A percentile compares a stretch with the other conserved stretches of the same genome.
These are phyloP conservation scores for Lasiodiplodia gonubiensis DNA, from an alignment of 2,329 filamentous ascomycete species.

Conservation along the genomic window DNA sequence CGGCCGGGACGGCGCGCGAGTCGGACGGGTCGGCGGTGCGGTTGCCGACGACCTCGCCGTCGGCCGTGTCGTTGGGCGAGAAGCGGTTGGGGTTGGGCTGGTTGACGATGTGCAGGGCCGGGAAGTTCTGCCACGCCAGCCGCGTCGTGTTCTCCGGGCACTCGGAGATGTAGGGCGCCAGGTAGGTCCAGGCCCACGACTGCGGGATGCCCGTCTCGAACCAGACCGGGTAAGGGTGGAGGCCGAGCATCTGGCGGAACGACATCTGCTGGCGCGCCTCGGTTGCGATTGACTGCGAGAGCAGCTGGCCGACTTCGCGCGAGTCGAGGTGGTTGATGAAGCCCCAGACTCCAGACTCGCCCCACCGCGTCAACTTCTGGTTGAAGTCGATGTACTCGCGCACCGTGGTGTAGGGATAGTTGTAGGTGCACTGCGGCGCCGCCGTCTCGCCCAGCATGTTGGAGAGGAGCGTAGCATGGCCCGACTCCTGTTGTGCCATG, in stretches of 20 bases:
- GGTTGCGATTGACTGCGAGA: conserved; percentile 77
- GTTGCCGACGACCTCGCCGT: conserved; percentile 68
- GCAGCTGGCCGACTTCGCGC: conserved; percentile 72
- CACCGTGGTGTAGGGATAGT: conserved; percentile 78
- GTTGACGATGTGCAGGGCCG: conserved; percentile 72
- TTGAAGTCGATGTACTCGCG: conserved; percentile 82
- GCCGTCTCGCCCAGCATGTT: conserved; percentile 77
- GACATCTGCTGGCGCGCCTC: conserved; percentile 84
- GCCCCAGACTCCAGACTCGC: conserved; percentile 80
- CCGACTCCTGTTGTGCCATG: conserved; percentile 79
- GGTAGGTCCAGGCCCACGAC: conserved; percentile 81
- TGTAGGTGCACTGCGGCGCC: conserved; percentile 77
- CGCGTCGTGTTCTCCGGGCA: conserved; percentile 77
- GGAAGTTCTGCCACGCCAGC: conserved; percentile 85
- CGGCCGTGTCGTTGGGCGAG: conserved; percentile 65
- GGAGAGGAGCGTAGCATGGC: conserved; percentile 76
- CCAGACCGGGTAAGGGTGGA: conserved; percentile 83
- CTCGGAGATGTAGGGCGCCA: conserved; percentile 79
- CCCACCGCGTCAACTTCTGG: conserved; percentile 83
- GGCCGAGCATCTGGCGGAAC: conserved; percentile 81
- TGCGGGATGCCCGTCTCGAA: conserved; percentile 81
- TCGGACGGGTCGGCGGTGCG: conserved; percentile 63
- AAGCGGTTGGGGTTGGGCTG: conserved; percentile 75
- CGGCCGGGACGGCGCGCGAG: conserved; percentile 46
- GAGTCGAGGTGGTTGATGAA: conserved; percentile 80